These are phyloP conservation scores for Penicillium roqueforti DNA, from an alignment of 495 filamentous ascomycete species.

Conservation along the genomic window DNA sequence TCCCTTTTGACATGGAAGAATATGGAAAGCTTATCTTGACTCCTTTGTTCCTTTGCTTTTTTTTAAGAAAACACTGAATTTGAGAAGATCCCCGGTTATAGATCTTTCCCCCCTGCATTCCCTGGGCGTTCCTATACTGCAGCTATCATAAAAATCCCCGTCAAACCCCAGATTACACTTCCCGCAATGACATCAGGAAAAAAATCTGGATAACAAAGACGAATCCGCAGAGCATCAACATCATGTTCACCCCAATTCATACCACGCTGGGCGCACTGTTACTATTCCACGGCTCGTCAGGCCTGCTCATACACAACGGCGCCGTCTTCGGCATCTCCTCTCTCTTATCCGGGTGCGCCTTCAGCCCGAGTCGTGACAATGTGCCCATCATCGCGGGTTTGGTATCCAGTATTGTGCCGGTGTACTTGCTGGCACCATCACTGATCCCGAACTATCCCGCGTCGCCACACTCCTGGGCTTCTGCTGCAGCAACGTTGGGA, in stretches of 20 bases:
- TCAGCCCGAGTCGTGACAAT: conserved; percentile 36
- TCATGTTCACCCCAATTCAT: conserved; percentile 57
- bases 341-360: conserved; percentile 38
- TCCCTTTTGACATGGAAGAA: conserved; percentile 1
- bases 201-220: conserved; percentile 14
- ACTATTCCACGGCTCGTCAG: conserved; percentile 50
- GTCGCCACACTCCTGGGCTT: conserved; percentile 27
- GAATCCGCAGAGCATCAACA: conserved; percentile 8
- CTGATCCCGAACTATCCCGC: conserved; percentile 43
- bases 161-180: not conserved
- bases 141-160: not conserved
- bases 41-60: not conserved
- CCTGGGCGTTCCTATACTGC: not conserved
- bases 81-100: not conserved
- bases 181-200: conserved; percentile 8
- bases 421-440: conserved; percentile 40
- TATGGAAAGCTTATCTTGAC: conserved; percentile 6
- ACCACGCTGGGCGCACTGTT: conserved; percentile 53
- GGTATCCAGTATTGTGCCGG: conserved; percentile 38
- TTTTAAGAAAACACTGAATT: not conserved
- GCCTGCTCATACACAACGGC: conserved; percentile 53
- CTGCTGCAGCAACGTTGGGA: conserved; percentile 34
- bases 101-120: not conserved
- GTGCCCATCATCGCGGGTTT: conserved; percentile 49
- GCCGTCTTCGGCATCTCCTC: conserved; percentile 53